Conservation (phyloP, 2,329 filamentous ascomycete genomes). For the Periconia sp. region DNA sequence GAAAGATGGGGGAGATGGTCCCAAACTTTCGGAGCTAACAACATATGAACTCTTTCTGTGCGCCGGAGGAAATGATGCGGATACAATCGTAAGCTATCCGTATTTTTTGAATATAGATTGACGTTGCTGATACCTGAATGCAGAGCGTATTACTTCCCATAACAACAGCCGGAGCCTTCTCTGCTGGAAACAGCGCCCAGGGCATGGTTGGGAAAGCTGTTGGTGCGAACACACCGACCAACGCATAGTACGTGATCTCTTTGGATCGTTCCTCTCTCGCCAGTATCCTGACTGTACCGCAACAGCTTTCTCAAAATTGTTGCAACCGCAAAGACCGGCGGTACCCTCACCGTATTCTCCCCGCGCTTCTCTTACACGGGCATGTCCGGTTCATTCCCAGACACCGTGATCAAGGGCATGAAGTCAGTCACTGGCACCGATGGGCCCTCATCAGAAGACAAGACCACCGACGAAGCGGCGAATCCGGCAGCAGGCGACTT, state of each 20-base stretch:
- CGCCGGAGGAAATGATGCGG: slow-evolving; percentile 63
- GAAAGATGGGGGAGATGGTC: slow-evolving; percentile 60
- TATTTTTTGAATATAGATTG: too few species aligned
- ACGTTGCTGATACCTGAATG: slow-evolving; percentile 9
- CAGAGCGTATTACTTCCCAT: slow-evolving; percentile 33
- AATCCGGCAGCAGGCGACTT: slow-evolving; percentile 30
- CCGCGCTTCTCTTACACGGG: slow-evolving; percentile 67
- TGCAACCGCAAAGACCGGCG: slow-evolving; percentile 60
- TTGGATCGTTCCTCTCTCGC: not conserved
- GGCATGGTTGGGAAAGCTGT: slow-evolving; percentile 29
- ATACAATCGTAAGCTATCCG: too few species aligned
- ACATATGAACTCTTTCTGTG: slow-evolving; percentile 66
- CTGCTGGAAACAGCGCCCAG: slow-evolving; percentile 49
- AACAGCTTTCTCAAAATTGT: slow-evolving; percentile 54
- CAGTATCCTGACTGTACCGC: slow-evolving; percentile 12
- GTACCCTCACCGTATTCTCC: slow-evolving; percentile 65
- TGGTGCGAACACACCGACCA: slow-evolving; percentile 46
- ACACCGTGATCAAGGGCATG: slow-evolving; percentile 50
- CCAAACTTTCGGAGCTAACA: slow-evolving; percentile 56
- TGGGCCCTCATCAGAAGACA: slow-evolving; percentile 35
- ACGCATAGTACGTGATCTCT: slow-evolving; percentile 60
- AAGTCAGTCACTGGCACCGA: slow-evolving; percentile 25
- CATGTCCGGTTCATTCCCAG: slow-evolving; percentile 67
- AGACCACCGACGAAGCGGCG: slow-evolving; percentile 23
- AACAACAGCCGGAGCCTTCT: slow-evolving; percentile 54